Conservation (phyloP, 2,329 filamentous ascomycete species). For the Pezicula neosporulosa region DNA sequence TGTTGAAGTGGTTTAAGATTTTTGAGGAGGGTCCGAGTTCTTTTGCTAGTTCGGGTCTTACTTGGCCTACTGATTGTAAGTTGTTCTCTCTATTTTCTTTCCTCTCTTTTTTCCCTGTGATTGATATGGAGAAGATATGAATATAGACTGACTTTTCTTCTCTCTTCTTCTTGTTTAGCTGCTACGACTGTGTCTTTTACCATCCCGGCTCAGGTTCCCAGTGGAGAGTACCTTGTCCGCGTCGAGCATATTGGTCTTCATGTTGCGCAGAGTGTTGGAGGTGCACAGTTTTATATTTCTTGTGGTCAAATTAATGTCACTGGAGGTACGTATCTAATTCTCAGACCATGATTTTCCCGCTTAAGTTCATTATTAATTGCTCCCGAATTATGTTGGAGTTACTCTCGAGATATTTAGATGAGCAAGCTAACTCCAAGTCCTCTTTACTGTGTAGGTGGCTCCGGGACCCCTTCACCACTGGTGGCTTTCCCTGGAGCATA, state of each 20-base stretch:
- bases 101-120: too few species aligned
- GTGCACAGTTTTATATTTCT: conserved; percentile 25
- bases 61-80: conserved; percentile 22
- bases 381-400: too few species aligned
- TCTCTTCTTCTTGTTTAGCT: not conserved
- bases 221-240: conserved; percentile 34
- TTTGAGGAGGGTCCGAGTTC: conserved; percentile 18
- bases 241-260: conserved; percentile 31
- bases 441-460: conserved; percentile 22
- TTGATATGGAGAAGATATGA: too few species aligned
- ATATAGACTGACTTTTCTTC: not conserved
- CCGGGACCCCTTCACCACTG: conserved; percentile 30
- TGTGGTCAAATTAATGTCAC: conserved; percentile 38
- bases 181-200: conserved; percentile 26
- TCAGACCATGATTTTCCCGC: too few species aligned
- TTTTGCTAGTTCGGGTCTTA: conserved; percentile 8
- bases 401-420: too few species aligned
- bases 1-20: conserved; percentile 29
- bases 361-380: too few species aligned
- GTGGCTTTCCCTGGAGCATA: conserved; percentile 34
- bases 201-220: conserved; percentile 30
- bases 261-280: conserved; percentile 6
- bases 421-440: too few species aligned
- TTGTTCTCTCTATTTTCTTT: not conserved
- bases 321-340: conserved; percentile 14